Percentiles rank a stretch among this genome's conserved stretches.
These are phyloP conservation scores for Acanthamoeba rhysodes DNA, from an alignment of 208 protist species.

Conservation along the genomic window DNA sequence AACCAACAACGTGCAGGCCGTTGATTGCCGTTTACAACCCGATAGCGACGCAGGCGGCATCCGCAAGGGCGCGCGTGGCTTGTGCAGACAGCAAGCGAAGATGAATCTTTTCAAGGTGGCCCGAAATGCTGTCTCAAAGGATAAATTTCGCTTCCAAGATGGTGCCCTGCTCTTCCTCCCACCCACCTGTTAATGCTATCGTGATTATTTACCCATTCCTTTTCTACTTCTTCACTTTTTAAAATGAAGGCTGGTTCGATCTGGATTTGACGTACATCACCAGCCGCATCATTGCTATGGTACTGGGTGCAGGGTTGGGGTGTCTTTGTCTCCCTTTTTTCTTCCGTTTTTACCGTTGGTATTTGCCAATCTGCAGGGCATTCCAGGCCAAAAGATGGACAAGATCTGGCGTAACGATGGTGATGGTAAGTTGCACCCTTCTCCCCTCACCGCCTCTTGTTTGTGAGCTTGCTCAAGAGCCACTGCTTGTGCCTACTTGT, in stretches of 20 bases:
- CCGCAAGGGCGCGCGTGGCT: background rate
- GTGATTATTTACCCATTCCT: background rate
- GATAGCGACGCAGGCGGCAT: background rate
- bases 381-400: slow-evolving; percentile 61
- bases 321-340: background rate
- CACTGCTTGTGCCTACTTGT: background rate
- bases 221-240: background rate
- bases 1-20: background rate
- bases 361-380: background rate
- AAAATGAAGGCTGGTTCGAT: slow-evolving; percentile 53
- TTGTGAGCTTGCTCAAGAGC: too few species aligned
- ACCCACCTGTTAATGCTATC: too few species aligned
- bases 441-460: background rate
- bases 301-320: background rate
- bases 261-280: slow-evolving; percentile 89
- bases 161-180: slow-evolving; percentile 50
- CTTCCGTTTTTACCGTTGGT: background rate
- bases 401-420: slow-evolving; percentile 64
- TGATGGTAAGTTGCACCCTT: background rate
- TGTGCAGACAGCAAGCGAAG: background rate
- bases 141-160: slow-evolving; percentile 91
- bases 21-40: background rate
- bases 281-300: slow-evolving; percentile 80
- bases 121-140: slow-evolving; percentile 87
- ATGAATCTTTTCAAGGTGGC: slow-evolving; percentile 66